Base-by-base conservation (phyloP, 352 stramenopile species). In the Phytophthora niederhauseri region DNA sequence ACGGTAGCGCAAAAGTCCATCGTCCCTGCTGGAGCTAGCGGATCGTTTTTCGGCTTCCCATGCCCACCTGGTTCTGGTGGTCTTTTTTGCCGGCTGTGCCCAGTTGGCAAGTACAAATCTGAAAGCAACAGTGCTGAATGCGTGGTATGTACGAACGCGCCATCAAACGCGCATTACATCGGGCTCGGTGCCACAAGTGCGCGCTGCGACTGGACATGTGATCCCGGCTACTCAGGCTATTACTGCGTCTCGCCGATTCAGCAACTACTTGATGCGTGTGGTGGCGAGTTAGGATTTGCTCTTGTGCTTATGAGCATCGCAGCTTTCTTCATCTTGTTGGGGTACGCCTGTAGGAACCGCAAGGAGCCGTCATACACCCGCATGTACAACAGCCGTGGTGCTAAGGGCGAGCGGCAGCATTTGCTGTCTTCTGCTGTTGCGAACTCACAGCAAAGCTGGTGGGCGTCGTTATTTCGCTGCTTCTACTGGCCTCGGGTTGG, bases 121-220 rank as follows among this genome's bases (percentile, higher is more conserved):
- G 87, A 92, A 57, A 90, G 83, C 58, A 92, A 91, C 58, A 94
- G 85, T 55, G 85, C 88, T 55, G 85, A 92, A 66, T 94, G 87
- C 15, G 61, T 82, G 9, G 14, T 65, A 31, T 94, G 87, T 54
- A 68, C 59, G 0, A 94, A 93, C 34, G 82, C 84, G 11, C 87
- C 87, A 12, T 66, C 73, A 11, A 92, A 94, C 43, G 75, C 87
- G 2, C 87, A 94, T 66, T 94, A 93, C 55, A 70, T 86, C 9
- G 75, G 71, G 4, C 36, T 66, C 17, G 87, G 84, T 34, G 64
- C 70, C 3, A 89, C 66, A 28, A 90, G 67, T 31, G 68, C 82
- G 0, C 70, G 74, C 26, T 94, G 87, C 50, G 73, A 89, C 48
- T 94, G 87, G 87, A 69, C 85, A 43, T 94, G 87, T 41, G 74